A percentile compares a stretch with the other conserved stretches of the same genome.
Conservation (phyloP, 768 basidiomycete species). For the Rubroboletus pulcherrimus region DNA sequence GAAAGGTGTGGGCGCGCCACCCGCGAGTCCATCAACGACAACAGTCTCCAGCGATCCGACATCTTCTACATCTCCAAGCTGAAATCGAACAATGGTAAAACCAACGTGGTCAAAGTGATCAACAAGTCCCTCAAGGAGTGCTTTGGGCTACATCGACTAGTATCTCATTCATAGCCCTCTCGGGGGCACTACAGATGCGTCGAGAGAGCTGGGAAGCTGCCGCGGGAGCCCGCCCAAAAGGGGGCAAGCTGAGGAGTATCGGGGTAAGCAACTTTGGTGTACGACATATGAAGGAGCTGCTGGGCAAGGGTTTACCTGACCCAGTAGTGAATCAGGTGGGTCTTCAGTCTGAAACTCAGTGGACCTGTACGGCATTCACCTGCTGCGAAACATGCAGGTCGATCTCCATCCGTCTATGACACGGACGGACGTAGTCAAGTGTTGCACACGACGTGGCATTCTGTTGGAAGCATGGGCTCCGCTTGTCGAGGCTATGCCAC, state of each 20-base stretch:
- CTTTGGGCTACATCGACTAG: neutral
- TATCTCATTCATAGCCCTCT: conserved; percentile 6
- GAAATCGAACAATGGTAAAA: conserved; percentile 44
- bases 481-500: conserved; percentile 38
- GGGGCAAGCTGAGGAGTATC: neutral
- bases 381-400: conserved; percentile 31
- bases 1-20: conserved; percentile 60
- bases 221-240: neutral
- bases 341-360: neutral
- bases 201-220: conserved; percentile 8
- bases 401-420: conserved; percentile 72
- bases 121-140: conserved; percentile 47
- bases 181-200: conserved; percentile 1
- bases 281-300: conserved; percentile 52
- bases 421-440: conserved; percentile 54
- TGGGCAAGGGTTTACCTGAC: conserved; percentile 41
- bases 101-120: conserved; percentile 50
- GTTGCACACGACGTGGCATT: conserved; percentile 53
- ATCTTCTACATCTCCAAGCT: conserved; percentile 75
- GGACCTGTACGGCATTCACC: conserved; percentile 1
- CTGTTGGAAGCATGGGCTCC: conserved; percentile 51
- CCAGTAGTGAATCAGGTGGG: conserved; percentile 62
- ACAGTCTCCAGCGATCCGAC: conserved; percentile 39
- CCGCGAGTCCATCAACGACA: conserved; percentile 45
- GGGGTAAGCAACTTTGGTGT: conserved; percentile 6